Evolutionary conservation across 768 basidiomycete species (phyloP).

Genomic region (Hygrophoropsis aurantiaca): DNA sequence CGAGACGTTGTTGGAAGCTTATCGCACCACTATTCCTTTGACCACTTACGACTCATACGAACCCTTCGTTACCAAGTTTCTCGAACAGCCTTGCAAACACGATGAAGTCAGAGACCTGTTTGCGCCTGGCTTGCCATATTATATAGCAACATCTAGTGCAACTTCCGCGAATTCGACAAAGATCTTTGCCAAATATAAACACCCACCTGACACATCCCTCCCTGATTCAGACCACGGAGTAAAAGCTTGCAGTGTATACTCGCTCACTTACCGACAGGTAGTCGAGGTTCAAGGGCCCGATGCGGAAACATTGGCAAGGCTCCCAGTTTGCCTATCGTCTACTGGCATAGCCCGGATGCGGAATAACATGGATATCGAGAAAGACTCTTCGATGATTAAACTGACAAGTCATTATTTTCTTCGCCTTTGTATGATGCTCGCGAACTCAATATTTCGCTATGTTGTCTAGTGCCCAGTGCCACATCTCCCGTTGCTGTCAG

Average conservation of each 20-base stretch:
- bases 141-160: constrained; percentile 1
- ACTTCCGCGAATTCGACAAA: constrained; percentile 5
- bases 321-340: constrained; percentile 11
- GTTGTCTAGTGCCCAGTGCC: constrained; percentile 8
- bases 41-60: constrained; percentile 2
- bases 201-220: constrained; percentile 5
- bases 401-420: constrained; percentile 3
- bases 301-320: not conserved
- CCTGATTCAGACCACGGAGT: constrained; percentile 13
- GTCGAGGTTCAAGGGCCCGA: constrained; percentile 8
- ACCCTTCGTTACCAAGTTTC: constrained; percentile 4
- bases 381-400: constrained; percentile 9
- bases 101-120: constrained; percentile 5
- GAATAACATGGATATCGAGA: constrained; percentile 12
- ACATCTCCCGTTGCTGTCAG: constrained; percentile 19
- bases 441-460: too few species aligned
- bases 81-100: constrained; percentile 7
- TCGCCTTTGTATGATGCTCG: too few species aligned
- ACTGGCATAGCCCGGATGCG: constrained; percentile 18
- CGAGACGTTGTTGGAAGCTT: constrained; percentile 5
- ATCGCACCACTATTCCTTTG: constrained; percentile 4
- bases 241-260: constrained; percentile 20
- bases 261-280: constrained; percentile 11
- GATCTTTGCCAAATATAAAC: constrained; percentile 10
- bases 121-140: constrained; percentile 1